Evolutionary conservation across 116 monocot genomes (phyloP).

Genomic region (Trichopus zeylanicus): DNA sequence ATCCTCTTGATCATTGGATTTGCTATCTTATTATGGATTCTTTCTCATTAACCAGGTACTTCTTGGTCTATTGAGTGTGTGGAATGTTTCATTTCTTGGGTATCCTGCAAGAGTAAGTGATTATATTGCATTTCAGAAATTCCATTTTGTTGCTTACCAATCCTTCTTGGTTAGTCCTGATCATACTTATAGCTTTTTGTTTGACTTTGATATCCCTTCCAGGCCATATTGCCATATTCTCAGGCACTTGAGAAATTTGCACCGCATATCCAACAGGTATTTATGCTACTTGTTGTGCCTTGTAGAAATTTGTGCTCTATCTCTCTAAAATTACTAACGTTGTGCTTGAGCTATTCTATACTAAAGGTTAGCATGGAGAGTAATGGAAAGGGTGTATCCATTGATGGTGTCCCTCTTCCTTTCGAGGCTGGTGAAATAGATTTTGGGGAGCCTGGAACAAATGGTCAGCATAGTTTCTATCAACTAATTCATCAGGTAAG

Average conservation of each 20-base stretch:
- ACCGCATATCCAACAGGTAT: constrained; percentile 96
- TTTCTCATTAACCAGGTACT: constrained; percentile 54
- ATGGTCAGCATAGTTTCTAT: constrained; percentile 98
- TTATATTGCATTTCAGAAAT: background rate
- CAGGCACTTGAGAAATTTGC: constrained; percentile 97
- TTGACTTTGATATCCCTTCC: constrained; percentile 1
- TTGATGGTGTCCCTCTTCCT: constrained; percentile 83
- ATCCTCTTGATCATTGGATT: background rate
- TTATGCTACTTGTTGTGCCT: constrained; percentile 4
- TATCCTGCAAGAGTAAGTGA: constrained; percentile 88
- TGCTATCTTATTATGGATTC: constrained; percentile 2
- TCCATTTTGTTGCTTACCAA: background rate
- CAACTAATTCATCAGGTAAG: constrained; percentile 95
- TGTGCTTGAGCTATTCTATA: constrained; percentile 10
- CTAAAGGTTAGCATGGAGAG: constrained; percentile 96
- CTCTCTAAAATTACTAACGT: background rate
- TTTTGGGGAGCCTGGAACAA: constrained; percentile 99
- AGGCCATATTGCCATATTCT: constrained; percentile 92
- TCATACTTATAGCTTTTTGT: background rate
- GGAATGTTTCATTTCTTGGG: constrained; percentile 92
- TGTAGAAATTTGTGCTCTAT: background rate
- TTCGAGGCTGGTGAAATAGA: constrained; percentile 96
- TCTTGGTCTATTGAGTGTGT: constrained; percentile 86
- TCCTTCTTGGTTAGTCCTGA: background rate
- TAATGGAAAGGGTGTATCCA: constrained; percentile 97